Conservation (phyloP, 2,329 filamentous ascomycete genomes). For the Pleurostoma richardsiae region DNA sequence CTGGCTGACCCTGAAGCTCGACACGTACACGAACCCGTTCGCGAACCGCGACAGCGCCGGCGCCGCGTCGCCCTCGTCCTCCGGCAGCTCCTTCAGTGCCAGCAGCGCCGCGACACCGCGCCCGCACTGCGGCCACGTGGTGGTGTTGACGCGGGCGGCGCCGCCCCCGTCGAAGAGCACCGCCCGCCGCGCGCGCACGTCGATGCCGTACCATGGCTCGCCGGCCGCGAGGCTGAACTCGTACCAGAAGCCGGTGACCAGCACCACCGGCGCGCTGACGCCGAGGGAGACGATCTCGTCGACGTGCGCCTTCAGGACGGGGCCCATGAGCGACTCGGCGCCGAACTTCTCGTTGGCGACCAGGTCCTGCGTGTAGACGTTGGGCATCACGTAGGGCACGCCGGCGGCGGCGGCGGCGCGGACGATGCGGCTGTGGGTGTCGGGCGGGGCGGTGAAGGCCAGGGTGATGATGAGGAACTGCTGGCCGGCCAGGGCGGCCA, state of each 20-base stretch:
- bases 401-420: conserved; percentile 35
- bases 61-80: conserved; percentile 6
- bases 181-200: conserved; percentile 12
- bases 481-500: conserved; percentile 21
- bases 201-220: conserved; percentile 15
- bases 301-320: conserved; percentile 2
- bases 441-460: conserved; percentile 23
- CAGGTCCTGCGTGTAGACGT: conserved; percentile 25
- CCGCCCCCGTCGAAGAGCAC: conserved; percentile 51
- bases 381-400: conserved; percentile 38
- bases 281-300: conserved; percentile 32
- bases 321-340: conserved; percentile 20
- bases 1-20: conserved; percentile 55
- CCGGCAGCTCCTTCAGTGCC: conserved; percentile 28
- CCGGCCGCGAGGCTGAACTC: conserved; percentile 38
- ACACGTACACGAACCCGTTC: conserved; percentile 45
- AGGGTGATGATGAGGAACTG: conserved; percentile 34
- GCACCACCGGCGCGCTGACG: conserved; percentile 18
- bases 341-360: neutral
- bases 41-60: conserved; percentile 9
- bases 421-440: conserved; percentile 31
- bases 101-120: conserved; percentile 33
- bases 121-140: conserved; percentile 53
- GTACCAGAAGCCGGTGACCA: conserved; percentile 46
- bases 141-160: conserved; percentile 44